Evolutionary conservation across 176 grass and related monocot species (phyloP).

Genomic region (Musa schizocarpa): DNA sequence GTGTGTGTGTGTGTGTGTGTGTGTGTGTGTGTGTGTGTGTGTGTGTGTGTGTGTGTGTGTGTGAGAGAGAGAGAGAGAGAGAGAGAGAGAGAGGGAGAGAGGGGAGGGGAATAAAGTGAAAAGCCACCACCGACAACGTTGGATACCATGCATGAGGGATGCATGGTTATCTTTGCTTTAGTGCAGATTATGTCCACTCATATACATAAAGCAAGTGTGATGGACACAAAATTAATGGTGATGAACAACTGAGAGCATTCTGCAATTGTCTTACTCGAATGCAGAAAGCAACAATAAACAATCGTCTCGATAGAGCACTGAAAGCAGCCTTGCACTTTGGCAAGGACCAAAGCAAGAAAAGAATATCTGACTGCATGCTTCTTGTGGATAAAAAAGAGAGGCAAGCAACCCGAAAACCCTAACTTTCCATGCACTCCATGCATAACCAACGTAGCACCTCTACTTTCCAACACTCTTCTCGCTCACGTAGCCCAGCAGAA

Average conservation of each 20-base stretch:
- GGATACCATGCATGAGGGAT: conserved; percentile 23
- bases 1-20: too few species aligned
- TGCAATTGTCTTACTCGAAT: background rate
- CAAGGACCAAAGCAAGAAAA: background rate
- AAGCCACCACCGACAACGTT: conserved; percentile 41
- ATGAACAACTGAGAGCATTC: background rate
- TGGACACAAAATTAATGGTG: background rate
- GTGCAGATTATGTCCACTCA: background rate
- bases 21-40: too few species aligned
- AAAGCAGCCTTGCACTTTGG: background rate
- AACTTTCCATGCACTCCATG: conserved; percentile 9
- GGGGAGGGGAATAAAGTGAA: conserved; percentile 64
- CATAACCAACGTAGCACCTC: conserved; percentile 2
- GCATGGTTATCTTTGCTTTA: conserved; percentile 23
- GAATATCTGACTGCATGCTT: background rate
- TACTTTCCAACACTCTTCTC: background rate
- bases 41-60: background rate
- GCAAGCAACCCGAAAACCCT: conserved; percentile 1
- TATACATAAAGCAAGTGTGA: background rate
- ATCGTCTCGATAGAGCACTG: background rate
- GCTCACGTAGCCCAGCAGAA: background rate
- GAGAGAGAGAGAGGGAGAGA: conserved; percentile 23
- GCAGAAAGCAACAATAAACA: background rate
- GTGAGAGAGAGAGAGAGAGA: conserved; percentile 23
- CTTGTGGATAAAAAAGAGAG: background rate